Conservation (phyloP, 23 red algal genomes). For the Agarophyton chilense region DNA sequence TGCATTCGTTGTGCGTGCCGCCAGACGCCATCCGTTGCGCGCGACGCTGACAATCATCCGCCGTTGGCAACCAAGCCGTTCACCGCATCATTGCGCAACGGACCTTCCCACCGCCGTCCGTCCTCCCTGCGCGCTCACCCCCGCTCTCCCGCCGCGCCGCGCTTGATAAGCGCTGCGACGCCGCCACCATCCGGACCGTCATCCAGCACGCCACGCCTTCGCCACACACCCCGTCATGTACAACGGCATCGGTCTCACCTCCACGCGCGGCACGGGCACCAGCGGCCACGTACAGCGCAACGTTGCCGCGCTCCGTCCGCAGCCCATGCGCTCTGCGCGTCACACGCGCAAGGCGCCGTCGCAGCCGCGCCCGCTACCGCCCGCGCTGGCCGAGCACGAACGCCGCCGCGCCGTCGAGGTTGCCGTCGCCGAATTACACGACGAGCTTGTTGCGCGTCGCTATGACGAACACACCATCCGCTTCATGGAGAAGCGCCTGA, state of each 20-base stretch:
- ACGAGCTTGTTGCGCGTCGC: conserved; percentile 38
- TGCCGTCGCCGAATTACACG: conserved; percentile 66
- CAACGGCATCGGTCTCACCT: conserved; percentile 85
- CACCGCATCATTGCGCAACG: too few species aligned
- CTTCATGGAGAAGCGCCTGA: conserved; percentile 17
- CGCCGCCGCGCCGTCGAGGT: conserved; percentile 49
- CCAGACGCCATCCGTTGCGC: too few species aligned
- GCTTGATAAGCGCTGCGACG: background rate
- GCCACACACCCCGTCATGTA: conserved; percentile 51
- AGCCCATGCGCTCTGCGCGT: background rate
- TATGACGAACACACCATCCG: conserved; percentile 10
- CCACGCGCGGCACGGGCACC: conserved; percentile 85
- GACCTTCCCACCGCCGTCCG: too few species aligned
- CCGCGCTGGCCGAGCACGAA: conserved; percentile 47
- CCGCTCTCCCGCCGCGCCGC: background rate
- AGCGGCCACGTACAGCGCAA: conserved; percentile 81
- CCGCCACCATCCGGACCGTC: background rate
- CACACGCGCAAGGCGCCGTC: background rate
- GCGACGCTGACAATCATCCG: too few species aligned
- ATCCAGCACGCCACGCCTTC: background rate
- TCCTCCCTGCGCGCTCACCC: background rate
- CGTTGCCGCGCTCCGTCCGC: conserved; percentile 52
- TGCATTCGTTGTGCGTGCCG: too few species aligned
- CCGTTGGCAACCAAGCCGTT: too few species aligned
- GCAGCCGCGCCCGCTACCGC: conserved; percentile 1